phyloP scores from a whole-genome alignment of 257 asterid genomes.

The Schizonepeta tenuifolia region DNA sequence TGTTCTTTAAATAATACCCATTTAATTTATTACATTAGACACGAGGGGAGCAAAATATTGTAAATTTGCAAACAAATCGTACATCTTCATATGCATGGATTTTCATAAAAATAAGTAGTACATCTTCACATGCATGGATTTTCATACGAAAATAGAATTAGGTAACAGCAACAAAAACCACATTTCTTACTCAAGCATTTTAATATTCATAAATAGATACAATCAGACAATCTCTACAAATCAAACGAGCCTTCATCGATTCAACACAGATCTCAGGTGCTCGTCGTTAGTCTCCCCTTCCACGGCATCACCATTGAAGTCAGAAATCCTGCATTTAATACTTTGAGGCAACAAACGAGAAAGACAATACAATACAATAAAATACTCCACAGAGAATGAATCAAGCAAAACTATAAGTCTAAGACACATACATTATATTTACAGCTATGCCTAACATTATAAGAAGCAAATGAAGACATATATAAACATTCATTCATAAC shows the following conservation, averaged over 20 bases:
- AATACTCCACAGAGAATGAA: not conserved
- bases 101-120: no score
- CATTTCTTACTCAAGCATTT: not conserved
- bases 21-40: no score
- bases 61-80: no score
- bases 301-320: slow-evolving; percentile 35
- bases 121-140: no score
- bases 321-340: slow-evolving; percentile 51
- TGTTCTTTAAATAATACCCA: no score
- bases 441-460: not conserved
- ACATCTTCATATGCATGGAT: no score
- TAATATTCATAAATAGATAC: not conserved
- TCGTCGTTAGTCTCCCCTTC: slow-evolving; percentile 48
- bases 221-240: not conserved
- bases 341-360: not conserved
- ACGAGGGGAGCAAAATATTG: no score
- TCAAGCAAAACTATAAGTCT: not conserved
- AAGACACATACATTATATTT: not conserved
- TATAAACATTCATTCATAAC: not conserved
- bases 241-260: not conserved
- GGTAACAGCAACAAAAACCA: not conserved
- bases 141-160: no score
- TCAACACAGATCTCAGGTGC: slow-evolving; percentile 43
- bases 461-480: not conserved
- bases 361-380: no score